A percentile compares a stretch with the other conserved stretches of the same genome.
Conservation (phyloP, 2,329 filamentous ascomycete species). For the Colletotrichum nymphaeae region DNA sequence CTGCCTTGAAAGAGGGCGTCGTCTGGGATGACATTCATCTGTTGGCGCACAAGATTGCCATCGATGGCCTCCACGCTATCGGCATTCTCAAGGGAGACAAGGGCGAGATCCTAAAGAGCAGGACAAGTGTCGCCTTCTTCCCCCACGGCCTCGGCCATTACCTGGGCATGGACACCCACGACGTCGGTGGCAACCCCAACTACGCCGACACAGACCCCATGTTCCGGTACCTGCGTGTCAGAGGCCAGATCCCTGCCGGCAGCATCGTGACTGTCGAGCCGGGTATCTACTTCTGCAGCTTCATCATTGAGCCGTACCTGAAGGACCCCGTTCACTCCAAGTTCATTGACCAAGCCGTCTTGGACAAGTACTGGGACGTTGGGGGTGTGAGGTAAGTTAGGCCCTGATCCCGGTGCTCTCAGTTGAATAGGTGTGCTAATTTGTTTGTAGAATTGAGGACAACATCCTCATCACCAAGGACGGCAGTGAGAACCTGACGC, state of each 20-base stretch:
- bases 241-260: constrained; percentile 77
- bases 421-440: constrained; percentile 37
- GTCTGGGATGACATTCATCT: constrained; percentile 86
- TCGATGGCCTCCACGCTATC: constrained; percentile 79
- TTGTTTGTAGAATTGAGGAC: constrained; percentile 66
- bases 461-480: constrained; percentile 78
- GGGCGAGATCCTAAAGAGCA: constrained; percentile 79
- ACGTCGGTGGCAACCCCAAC: constrained; percentile 83
- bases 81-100: constrained; percentile 78
- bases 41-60: constrained; percentile 83
- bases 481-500: constrained; percentile 79
- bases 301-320: constrained; percentile 86
- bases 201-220: constrained; percentile 83
- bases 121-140: constrained; percentile 91
- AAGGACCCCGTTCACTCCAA: constrained; percentile 77
- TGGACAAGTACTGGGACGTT: constrained; percentile 86
- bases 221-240: constrained; percentile 87
- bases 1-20: constrained; percentile 77
- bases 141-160: constrained; percentile 94
- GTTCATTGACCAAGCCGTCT: constrained; percentile 79
- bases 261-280: constrained; percentile 96
- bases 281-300: constrained; percentile 92
- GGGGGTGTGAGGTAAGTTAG: constrained; percentile 74
- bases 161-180: constrained; percentile 92
- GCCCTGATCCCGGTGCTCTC: neutral